phyloP scores from a whole-genome alignment of 306 rosid genomes.

The Lagenaria siceraria region DNA sequence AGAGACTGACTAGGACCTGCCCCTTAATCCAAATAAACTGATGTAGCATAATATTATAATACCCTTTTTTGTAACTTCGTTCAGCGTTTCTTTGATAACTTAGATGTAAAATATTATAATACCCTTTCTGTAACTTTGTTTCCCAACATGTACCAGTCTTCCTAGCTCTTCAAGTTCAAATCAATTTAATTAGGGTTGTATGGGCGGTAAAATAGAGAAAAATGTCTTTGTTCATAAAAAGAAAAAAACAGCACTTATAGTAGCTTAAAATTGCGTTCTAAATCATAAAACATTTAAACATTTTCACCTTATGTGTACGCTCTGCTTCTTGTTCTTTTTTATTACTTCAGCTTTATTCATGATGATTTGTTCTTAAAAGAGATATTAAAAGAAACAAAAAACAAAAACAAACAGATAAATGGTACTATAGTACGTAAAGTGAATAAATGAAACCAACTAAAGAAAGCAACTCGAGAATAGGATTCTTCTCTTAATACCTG shows the following conservation, averaged over 20 bases:
- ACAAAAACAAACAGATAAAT: not conserved
- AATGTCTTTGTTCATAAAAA: not conserved
- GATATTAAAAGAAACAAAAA: not conserved
- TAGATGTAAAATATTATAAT: not conserved
- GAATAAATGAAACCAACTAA: not conserved
- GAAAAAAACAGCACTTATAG: not conserved
- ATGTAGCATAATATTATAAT: not conserved
- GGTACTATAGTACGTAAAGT: not conserved
- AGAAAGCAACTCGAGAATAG: constrained; percentile 1
- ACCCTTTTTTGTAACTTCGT: not conserved
- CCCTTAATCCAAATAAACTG: not conserved
- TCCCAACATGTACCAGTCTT: not conserved
- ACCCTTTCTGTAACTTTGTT: not conserved
- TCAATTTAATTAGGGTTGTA: not conserved
- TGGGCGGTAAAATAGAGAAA: not conserved
- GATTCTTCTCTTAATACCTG: constrained; percentile 36
- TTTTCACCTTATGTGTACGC: not conserved
- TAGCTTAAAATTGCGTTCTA: not conserved
- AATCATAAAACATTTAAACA: not conserved
- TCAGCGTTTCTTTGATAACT: not conserved
- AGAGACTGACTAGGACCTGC: not conserved
- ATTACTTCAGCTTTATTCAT: not conserved
- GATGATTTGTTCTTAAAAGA: not conserved
- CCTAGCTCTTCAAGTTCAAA: not conserved
- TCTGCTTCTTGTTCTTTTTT: not conserved